Evolutionary conservation across 208 protist species (phyloP), one percentile per base, ranked within the genome.

Genomic region (Trichomonas tenax): DNA sequence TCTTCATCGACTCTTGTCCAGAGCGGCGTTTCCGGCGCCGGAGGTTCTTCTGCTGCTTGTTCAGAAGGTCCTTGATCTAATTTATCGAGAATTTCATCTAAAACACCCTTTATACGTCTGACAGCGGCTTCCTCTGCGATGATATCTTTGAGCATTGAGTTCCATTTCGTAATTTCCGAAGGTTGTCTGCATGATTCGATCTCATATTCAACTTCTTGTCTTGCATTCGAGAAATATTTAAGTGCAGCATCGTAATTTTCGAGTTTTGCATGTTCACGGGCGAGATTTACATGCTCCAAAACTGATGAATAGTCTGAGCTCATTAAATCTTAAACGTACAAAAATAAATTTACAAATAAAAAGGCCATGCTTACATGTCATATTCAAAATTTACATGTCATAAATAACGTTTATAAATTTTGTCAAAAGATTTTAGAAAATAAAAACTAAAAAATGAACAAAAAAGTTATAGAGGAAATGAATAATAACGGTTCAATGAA

Each of bases 191-290:
- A 90, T 11, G 36, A 48, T 34, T 90, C 82, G 41, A 90, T 90
- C 23, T 48, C 41, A 48, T 45, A 34, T 44, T 48, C 41, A 48
- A 48, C 41, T 23, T 45, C 82, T 90, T 90, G 82, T 90, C 41
- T 45, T 11, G 41, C 82, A 38, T 26, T 48, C 3, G 34, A 6
- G 41, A 44, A 90, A 23, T 26, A 38, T 48, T n/a, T 9, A 17
- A 97, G 58, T 34, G 97, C 48, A 34, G 48, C 72, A 31, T 97
- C 96, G 96, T 97, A 97, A 36, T 97, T 96, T 31, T 96, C 97
- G 23, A 97, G 95, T 21, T 97, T 96, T 58, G 96, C 97, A 84
- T 96, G 46, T 86, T 97, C 97, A 23, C 97, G 51, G 17, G 95
- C 72, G 26, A 96, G 40, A 82, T 97, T 95, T 51, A 97, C 44